phyloP scores from a whole-genome alignment of 2,329 filamentous ascomycete genomes.

The Aspergillus sp. region DNA sequence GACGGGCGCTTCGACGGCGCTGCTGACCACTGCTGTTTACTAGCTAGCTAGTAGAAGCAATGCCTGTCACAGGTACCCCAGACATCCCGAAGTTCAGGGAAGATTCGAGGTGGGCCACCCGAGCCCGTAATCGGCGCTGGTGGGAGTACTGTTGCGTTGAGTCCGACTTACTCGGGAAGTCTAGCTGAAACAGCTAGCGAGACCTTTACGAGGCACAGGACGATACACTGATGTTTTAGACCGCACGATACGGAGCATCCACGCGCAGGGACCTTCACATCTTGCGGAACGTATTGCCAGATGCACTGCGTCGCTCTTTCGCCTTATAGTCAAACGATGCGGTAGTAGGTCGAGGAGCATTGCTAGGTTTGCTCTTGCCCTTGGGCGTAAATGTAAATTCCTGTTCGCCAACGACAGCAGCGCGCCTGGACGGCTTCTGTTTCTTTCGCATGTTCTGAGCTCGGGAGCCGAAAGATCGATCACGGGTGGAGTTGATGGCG shows the following conservation, averaged over 20 bases:
- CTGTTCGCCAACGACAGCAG: slow-evolving; percentile 53
- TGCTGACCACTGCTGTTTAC: not conserved
- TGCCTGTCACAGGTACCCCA: not conserved
- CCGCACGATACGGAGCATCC: not conserved
- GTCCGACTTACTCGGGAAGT: not conserved
- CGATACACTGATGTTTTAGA: not conserved
- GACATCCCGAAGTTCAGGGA: not conserved
- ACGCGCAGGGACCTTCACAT: slow-evolving; percentile 38
- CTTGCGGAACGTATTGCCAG: slow-evolving; percentile 52
- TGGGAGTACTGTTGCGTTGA: not conserved
- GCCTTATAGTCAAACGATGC: slow-evolving; percentile 34
- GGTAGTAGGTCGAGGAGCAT: slow-evolving; percentile 3
- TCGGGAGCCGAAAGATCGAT: slow-evolving; percentile 63
- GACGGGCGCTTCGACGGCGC: not conserved
- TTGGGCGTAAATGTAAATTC: slow-evolving; percentile 65
- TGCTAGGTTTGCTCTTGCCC: slow-evolving; percentile 35
- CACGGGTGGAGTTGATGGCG: slow-evolving; percentile 49
- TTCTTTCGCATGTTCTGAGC: slow-evolving; percentile 50
- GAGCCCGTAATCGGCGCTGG: not conserved
- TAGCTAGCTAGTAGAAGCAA: not conserved
- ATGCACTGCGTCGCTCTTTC: slow-evolving; percentile 55
- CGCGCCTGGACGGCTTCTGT: slow-evolving; percentile 36
- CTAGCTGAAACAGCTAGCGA: not conserved
- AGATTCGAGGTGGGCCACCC: not conserved
- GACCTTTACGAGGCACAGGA: not conserved